Base-by-base conservation (phyloP, 441 rosid species). In the Aleurites moluccanus region DNA sequence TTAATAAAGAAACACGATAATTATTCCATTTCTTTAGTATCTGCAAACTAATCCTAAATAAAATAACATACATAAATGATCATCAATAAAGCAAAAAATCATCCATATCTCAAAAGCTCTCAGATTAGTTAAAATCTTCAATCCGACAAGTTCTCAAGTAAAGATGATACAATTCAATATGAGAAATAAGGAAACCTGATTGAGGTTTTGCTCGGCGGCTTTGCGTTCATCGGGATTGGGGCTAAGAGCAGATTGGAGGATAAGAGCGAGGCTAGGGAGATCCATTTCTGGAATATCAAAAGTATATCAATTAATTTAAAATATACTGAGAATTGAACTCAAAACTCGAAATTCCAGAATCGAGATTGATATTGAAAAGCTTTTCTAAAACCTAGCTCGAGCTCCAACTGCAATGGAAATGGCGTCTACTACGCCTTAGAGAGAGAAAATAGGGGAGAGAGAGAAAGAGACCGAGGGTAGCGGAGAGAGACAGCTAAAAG, bases 191-290 rank as follows among this genome's bases (percentile, higher is more conserved):
- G 13, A 14, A 28, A 91, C 99, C 98, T 93, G 97, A 86, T 85
- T 85, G 78, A 96, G 99, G 68, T 87, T 92, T 14, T 89, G 92
- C 84, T 96, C 99, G 18, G 94, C 99, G 0, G 92, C 97, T 78
- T 82, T 88, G 85, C 97, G 98, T 76, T 96, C 98, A 56, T 88
- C 89, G 0, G 93, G 98, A 74, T 91, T 89, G 45, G 91, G 89
- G 78, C 98, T 96, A n/a, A 91, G 93, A 77, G 98, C 97, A 38
- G 97, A 93, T 28, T 87, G 97, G 73, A 96, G 88, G 74, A 94
- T 81, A 62, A 86, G 61, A 52, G 92, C 88, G 21, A 96, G 94
- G 74, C 82, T 81, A 9, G 86, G 85, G 67, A 91, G 97, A 93
- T 96, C 99, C 99, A 96, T 96, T 3, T 8, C 61, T 13, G 38